Evolutionary conservation across 768 basidiomycete genomes (phyloP).

Genomic region (Auricularia sp.): DNA sequence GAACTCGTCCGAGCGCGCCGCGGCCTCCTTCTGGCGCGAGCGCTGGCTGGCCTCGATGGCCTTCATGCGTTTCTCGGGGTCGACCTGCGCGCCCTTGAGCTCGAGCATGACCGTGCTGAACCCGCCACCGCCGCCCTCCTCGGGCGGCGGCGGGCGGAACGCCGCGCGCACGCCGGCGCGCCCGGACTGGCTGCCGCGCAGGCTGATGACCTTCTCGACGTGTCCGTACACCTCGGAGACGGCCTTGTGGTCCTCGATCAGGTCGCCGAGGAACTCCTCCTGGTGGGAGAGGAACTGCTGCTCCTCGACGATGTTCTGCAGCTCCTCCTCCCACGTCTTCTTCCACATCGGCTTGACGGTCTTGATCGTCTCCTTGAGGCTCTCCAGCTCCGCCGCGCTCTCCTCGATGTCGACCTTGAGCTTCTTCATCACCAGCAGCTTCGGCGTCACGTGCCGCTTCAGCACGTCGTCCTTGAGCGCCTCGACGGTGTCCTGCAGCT

Average conservation of each 20-base stretch:
- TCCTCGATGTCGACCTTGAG: slow-evolving; percentile 63
- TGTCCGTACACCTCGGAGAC: slow-evolving; percentile 77
- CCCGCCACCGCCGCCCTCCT: slow-evolving; percentile 58
- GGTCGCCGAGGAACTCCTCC: slow-evolving; percentile 79
- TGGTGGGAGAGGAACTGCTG: slow-evolving; percentile 91
- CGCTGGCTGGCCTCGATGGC: slow-evolving; percentile 88
- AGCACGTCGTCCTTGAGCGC: slow-evolving; percentile 82
- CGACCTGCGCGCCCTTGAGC: slow-evolving; percentile 71
- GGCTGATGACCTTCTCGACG: slow-evolving; percentile 77
- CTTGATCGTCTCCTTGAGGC: slow-evolving; percentile 73
- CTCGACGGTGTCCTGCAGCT: slow-evolving; percentile 86
- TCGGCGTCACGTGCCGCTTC: slow-evolving; percentile 79
- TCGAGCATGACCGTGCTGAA: slow-evolving; percentile 80
- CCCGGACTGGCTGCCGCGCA: slow-evolving; percentile 41
- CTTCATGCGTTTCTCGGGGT: slow-evolving; percentile 76
- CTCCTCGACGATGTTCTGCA: slow-evolving; percentile 94
- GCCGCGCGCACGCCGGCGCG: slow-evolving; percentile 27
- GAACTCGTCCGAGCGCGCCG: slow-evolving; percentile 68
- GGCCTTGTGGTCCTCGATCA: slow-evolving; percentile 90
- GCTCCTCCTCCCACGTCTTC: slow-evolving; percentile 95
- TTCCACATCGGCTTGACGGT: slow-evolving; percentile 95
- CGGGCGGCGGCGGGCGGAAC: slow-evolving; percentile 51
- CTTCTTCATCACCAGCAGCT: slow-evolving; percentile 53
- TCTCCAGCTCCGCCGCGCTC: slow-evolving; percentile 58
- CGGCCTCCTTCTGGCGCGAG: slow-evolving; percentile 65